Conservation (phyloP, 306 rosid genomes). For the Mimosa pudica region DNA sequence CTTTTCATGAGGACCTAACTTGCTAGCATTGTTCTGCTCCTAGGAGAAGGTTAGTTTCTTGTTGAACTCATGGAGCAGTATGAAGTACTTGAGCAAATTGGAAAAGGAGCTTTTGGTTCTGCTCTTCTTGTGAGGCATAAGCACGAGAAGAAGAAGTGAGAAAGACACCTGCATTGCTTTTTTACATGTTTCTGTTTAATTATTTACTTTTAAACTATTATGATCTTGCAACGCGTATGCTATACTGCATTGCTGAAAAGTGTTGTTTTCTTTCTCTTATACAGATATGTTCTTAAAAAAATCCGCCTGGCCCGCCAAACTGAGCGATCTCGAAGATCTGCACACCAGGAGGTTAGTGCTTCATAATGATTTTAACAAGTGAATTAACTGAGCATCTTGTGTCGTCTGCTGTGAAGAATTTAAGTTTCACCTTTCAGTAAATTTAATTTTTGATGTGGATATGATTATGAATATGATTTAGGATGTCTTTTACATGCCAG, state of each 20-base stretch:
- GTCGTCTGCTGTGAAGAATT: constrained; percentile 16
- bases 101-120: constrained; percentile 97
- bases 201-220: constrained; percentile 8
- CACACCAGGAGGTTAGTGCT: constrained; percentile 87
- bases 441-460: constrained; percentile 23
- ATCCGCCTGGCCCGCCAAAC: constrained; percentile 99
- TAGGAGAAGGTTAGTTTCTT: constrained; percentile 46
- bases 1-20: constrained; percentile 31
- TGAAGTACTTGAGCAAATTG: constrained; percentile 95
- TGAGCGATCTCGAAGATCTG: constrained; percentile 96
- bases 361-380: constrained; percentile 23
- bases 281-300: constrained; percentile 92
- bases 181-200: constrained; percentile 25
- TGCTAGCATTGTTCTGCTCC: constrained; percentile 31
- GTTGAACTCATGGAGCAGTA: constrained; percentile 80
- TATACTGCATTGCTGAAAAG: constrained; percentile 7
- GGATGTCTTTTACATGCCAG: neutral
- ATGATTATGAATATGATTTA: constrained; percentile 21
- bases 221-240: constrained; percentile 19
- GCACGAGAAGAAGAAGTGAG: constrained; percentile 97
- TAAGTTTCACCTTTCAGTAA: constrained; percentile 12
- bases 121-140: constrained; percentile 99
- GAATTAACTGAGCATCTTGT: constrained; percentile 9
- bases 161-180: constrained; percentile 35
- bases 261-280: constrained; percentile 21